Evolutionary conservation across 1,139 yeast species (phyloP).

Genomic region (Pichia sp.): DNA sequence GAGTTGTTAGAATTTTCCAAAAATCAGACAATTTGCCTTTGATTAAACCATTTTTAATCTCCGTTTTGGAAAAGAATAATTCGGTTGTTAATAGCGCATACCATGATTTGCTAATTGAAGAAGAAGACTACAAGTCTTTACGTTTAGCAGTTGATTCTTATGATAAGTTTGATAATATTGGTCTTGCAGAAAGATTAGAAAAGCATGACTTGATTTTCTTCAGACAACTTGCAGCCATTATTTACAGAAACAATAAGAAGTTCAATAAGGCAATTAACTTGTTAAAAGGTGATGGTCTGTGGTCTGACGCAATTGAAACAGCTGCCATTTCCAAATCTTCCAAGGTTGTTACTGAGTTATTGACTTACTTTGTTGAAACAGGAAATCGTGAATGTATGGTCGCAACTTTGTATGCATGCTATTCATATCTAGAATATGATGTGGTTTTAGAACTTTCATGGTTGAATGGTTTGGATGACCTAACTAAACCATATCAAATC

Average conservation of each 20-base stretch:
- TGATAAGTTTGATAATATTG: constrained; percentile 88
- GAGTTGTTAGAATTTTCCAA: constrained; percentile 92
- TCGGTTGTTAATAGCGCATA: constrained; percentile 91
- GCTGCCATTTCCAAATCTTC: constrained; percentile 72
- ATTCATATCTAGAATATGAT: constrained; percentile 72
- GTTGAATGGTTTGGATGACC: constrained; percentile 72
- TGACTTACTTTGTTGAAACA: constrained; percentile 90
- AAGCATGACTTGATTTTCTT: constrained; percentile 85
- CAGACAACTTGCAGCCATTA: constrained; percentile 91
- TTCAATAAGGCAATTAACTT: constrained; percentile 85
- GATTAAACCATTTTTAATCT: constrained; percentile 89
- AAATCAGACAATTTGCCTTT: constrained; percentile 94
- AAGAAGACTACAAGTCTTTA: constrained; percentile 88
- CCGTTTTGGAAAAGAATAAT: constrained; percentile 85
- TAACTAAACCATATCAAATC: constrained; percentile 87
- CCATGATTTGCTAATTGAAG: constrained; percentile 92
- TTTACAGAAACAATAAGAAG: constrained; percentile 90
- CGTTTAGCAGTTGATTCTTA: constrained; percentile 81
- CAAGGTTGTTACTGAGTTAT: constrained; percentile 81
- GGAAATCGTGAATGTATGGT: constrained; percentile 95
- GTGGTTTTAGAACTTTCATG: constrained; percentile 85
- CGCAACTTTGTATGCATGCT: constrained; percentile 82
- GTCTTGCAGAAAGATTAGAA: constrained; percentile 87
- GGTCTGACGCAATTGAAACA: constrained; percentile 92
- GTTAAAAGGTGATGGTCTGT: constrained; percentile 83